Conservation (phyloP, 1,139 yeast genomes). For the Yamadazyma conglobata region DNA sequence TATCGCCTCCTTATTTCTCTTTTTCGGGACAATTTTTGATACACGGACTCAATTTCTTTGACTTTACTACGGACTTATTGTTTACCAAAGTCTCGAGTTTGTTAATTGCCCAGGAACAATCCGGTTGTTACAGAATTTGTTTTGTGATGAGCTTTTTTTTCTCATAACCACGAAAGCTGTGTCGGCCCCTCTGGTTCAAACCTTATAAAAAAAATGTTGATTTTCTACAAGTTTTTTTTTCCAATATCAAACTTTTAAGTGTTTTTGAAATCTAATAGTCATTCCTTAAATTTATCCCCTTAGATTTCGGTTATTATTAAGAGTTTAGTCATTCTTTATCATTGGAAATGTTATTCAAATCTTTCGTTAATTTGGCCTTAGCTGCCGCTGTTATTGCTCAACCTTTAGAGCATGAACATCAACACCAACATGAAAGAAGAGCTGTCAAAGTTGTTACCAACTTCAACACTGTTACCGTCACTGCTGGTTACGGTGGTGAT, state of each 20-base stretch:
- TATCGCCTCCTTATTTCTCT: too few relatives aligned
- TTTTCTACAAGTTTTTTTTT: too few relatives aligned
- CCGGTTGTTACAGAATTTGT: too few relatives aligned
- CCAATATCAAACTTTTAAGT: background rate
- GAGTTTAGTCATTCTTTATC: conserved; percentile 6
- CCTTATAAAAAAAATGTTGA: too few relatives aligned
- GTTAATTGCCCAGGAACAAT: too few relatives aligned
- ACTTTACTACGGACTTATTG: too few relatives aligned
- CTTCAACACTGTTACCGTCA: conserved; percentile 31
- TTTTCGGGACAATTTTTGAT: too few relatives aligned
- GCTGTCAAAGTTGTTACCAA: conserved; percentile 35
- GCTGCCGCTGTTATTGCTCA: conserved; percentile 31
- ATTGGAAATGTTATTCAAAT: conserved; percentile 46
- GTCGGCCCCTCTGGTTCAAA: too few relatives aligned
- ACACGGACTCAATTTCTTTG: too few relatives aligned
- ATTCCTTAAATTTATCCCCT: conserved; percentile 12
- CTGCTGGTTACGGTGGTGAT: conserved; percentile 31
- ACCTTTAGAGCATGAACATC: conserved; percentile 30
- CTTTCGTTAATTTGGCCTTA: conserved; percentile 22
- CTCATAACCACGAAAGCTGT: too few relatives aligned
- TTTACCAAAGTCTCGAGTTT: too few relatives aligned
- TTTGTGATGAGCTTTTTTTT: too few relatives aligned
- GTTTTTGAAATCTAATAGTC: conserved; percentile 10
- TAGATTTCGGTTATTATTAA: conserved; percentile 7
- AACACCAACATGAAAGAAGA: conserved; percentile 39